phyloP scores from a whole-genome alignment of 305 asterid species.

The Solanum aculeatissimum region DNA sequence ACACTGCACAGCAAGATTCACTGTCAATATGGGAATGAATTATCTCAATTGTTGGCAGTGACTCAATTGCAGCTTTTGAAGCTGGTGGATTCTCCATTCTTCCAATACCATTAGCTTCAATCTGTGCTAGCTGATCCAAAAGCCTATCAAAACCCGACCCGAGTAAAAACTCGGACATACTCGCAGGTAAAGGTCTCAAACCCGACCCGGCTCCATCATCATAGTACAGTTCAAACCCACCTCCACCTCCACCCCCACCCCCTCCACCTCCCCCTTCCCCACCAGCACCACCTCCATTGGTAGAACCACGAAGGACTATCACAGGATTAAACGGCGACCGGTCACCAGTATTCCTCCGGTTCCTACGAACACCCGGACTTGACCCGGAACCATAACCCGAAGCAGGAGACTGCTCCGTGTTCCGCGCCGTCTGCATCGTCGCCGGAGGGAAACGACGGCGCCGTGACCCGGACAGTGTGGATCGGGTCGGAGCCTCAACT shows the following conservation, averaged over 20 bases:
- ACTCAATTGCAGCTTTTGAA: conserved; percentile 73
- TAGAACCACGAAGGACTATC: conserved; percentile 64
- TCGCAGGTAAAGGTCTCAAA: conserved; percentile 62
- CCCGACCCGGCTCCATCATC: conserved; percentile 92
- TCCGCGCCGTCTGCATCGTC: conserved; percentile 47
- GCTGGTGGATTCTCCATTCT: conserved; percentile 83
- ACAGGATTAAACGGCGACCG: conserved; percentile 94
- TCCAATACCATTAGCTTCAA: conserved; percentile 63
- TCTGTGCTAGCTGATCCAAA: conserved; percentile 66
- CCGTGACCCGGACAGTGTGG: conserved; percentile 55
- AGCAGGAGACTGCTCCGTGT: conserved; percentile 39
- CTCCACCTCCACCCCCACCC: conserved; percentile 42
- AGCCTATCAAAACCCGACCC: conserved; percentile 92
- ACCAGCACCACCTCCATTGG: conserved; percentile 11
- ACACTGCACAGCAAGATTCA: conserved; percentile 77
- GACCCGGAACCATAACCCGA: conserved; percentile 27
- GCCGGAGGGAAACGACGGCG: conserved; percentile 72
- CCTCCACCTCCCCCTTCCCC: conserved; percentile 11
- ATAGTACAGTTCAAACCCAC: conserved; percentile 64
- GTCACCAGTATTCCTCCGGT: conserved; percentile 67
- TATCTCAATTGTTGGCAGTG: conserved; percentile 64
- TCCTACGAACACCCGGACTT: conserved; percentile 58
- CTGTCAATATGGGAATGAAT: conserved; percentile 27
- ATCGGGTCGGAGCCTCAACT: conserved; percentile 40
- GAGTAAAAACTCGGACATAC: conserved; percentile 74